Evolutionary conservation across 164 flowering plant species (phyloP), one percentile per base, ranked within the genome.

Genomic region (Chimonanthus praecox): DNA sequence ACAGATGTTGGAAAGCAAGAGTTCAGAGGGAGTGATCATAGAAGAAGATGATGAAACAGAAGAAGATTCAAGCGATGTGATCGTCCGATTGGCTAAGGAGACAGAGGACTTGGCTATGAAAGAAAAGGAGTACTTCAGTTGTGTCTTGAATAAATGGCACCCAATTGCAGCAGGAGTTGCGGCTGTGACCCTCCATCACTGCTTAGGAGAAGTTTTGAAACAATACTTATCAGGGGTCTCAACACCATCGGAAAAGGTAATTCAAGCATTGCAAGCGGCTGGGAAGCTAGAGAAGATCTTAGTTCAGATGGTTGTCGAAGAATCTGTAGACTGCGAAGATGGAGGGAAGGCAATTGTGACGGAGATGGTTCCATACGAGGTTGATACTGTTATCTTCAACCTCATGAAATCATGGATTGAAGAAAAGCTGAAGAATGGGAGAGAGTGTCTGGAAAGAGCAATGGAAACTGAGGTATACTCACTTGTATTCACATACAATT

Each of bases 351-450:
- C 84, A 0, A 81, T 94, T 33, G 87, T 94, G 49, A 82, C 90
- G 73, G 95, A 94, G 73, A 92, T 96, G 97, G 83, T 86, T 11
- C 95, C 98, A 0, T 96, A 88, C 48, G 99, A 96, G 58, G 92
- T 90, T 48, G 98, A 94, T 60, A 79, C 92, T 10, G 73, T 87
- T 71, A 86, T 88, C 20, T 4, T 82, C 18, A 78, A 68, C 51
- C 87, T 88, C 7, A 68, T 91, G 78, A 85, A 80, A 63, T 80
- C 82, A 62, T 92, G 98, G 98, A 84, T 89, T 68, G 87, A 84
- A 7, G 93, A 86, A 75, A 86, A 81, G 74, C 46, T 90, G 77
- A 83, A 80, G 76, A 80, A 45, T 54, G 84, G 82, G 16, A 85
- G 72, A 68, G 89, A 85, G 2, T 78, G 79, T 60, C 74, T 96